Evolutionary conservation across 2,329 filamentous ascomycete species (phyloP), one percentile per base, ranked within the genome.

Genomic region (Hypoxylon sp.): DNA sequence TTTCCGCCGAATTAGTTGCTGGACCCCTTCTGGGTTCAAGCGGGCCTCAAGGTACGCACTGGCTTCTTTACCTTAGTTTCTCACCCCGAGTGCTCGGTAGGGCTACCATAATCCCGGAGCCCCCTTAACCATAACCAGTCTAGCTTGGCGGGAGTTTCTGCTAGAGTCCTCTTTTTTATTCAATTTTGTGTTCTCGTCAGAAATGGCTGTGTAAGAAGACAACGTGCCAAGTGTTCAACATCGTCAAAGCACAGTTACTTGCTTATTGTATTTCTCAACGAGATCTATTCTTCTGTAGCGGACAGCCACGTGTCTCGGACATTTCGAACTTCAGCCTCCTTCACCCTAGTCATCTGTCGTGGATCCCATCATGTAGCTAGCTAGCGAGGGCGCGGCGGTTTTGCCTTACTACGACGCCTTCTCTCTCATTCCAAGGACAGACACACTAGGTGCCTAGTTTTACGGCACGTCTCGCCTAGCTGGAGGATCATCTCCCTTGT

Each of bases 261-360:
- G 19, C 57, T 25, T 56, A 67, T 57, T 43, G 34, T 56, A 67
- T 57, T 43, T 67, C 36, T 57, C 48, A 52, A 19, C 34, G 38
- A 65, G 51, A 65, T 60, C 57, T 57, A 17, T 52, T 50, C 52
- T 50, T 62, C 60, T 65, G 55, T 49, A 51, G 38, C 28, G 50
- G 65, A 43, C 46, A 58, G 65, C 68, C 68, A 70, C 68, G 68
- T 70, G 68, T 65, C 65, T 65, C 65, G 61, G 65, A 60, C 59
- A 68, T 65, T 60, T 65, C 53, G 45, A 63, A 51, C 51, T 43
- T 68, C 58, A 68, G 68, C 68, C 68, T 62, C 65, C 50, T 41
- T 55, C 43, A 49, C 49, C 49, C 52, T 34, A 48, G 52, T 50
- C 32, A 51, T 25, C 30, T 65, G 53, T 57, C 60, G 46, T 65